These are phyloP conservation scores for Talaromyces sp. DNA, from an alignment of 2,329 filamentous ascomycete genomes.

Conservation along the genomic window DNA sequence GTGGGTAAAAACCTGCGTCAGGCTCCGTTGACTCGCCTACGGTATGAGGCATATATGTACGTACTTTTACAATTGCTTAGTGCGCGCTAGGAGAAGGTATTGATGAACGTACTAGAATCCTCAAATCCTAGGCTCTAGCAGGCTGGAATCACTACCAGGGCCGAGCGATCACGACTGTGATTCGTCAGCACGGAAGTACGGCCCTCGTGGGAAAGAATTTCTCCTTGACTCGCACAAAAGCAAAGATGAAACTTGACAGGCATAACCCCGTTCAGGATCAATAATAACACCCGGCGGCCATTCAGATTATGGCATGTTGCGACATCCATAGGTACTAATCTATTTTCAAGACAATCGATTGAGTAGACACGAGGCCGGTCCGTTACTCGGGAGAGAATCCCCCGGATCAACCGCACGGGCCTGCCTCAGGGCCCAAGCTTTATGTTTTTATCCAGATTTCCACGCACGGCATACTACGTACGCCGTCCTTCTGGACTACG, in stretches of 20 bases:
- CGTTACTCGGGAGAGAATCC: slow-evolving; percentile 10
- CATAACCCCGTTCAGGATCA: background rate
- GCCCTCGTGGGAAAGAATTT: slow-evolving; percentile 1
- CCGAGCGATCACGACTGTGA: background rate
- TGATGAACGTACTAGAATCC: background rate
- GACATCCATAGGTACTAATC: too few species aligned
- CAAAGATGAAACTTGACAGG: background rate
- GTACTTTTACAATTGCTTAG: background rate
- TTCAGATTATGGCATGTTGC: background rate
- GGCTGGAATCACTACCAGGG: background rate
- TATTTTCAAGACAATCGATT: background rate
- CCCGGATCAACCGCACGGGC: slow-evolving; percentile 14
- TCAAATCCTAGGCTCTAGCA: too few species aligned
- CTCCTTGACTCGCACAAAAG: background rate
- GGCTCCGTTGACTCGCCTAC: background rate
- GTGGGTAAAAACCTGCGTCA: background rate
- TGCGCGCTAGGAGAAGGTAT: background rate
- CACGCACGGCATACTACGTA: background rate
- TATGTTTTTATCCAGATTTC: background rate
- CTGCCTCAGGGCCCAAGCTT: slow-evolving; percentile 7
- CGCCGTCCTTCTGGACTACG: background rate
- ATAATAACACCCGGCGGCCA: background rate
- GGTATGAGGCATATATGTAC: background rate
- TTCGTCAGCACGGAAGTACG: slow-evolving; percentile 10
- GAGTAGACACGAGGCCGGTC: slow-evolving; percentile 1